Base-by-base conservation (phyloP, 2,329 filamentous ascomycete genomes). In the Monosporascus cannonballus region DNA sequence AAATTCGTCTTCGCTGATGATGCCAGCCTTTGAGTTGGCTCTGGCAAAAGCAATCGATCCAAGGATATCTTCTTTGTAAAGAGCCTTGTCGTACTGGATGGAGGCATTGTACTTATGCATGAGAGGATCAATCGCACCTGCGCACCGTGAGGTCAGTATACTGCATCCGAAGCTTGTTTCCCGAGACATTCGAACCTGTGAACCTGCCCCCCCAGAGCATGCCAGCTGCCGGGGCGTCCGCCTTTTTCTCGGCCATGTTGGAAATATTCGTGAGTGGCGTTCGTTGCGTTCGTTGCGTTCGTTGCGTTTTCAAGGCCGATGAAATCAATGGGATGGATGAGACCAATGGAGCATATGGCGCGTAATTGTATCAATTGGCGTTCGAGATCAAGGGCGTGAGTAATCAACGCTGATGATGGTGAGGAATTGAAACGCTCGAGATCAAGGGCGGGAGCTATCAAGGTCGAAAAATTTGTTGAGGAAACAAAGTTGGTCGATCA, bases 101-200 rank as follows among this genome's bases (percentile, higher is more conserved):
- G 82, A 87, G 63, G 86, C 85, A 69, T 96, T 96, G 77, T 93
- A 96, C 60, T 87, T 78, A 56, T 85, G 79, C 90, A 96, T 96
- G 50, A 95, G 80, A 51, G 90, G 89, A 72, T 95, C 89, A 60
- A 93, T 83, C 61, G 82, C 87, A 75, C 89, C 88, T 88, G 62
- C 53, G 47, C 17, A 42, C 20, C 56, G 58, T 44, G 37, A 62
- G 49, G 63, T 69, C 50, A 71, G 67, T 57, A 64, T 50, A 54
- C 14, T 50, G 25, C 53, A 58, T 37, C 41, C 41, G 51, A 53
- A 50, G 47, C 42, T 49, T 54, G 42, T 47, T 51, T 53, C 37
- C 34, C 45, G 44, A 49, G 42, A 50, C 37, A 37, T 51, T 63
- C 67, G 59, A 59, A 79, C 78, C 79, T 58, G 80, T 84, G 66